Evolutionary conservation across 2,329 filamentous ascomycete species (phyloP).

Genomic region (Periconia digitata): DNA sequence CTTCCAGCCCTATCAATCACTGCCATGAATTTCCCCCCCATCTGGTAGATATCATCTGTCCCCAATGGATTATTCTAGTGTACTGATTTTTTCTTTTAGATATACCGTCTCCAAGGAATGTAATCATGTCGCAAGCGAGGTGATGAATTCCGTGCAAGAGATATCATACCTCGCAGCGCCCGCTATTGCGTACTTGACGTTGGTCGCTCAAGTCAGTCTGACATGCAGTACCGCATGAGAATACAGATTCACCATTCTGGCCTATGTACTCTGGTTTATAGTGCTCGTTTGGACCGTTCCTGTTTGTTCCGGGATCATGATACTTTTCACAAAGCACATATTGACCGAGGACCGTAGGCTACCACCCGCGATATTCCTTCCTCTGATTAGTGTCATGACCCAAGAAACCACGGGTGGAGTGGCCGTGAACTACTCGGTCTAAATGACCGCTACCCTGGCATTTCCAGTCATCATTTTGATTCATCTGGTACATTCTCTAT

Average conservation of each 20-base stretch:
- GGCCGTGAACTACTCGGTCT: conserved; percentile 13
- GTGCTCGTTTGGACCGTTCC: conserved; percentile 21
- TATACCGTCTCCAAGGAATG: conserved; percentile 12
- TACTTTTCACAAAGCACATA: conserved; percentile 15
- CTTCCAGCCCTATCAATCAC: conserved; percentile 15
- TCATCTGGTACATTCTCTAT: conserved; percentile 17
- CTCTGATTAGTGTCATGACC: conserved; percentile 19
- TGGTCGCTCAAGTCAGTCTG: conserved; percentile 65
- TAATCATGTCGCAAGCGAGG: conserved; percentile 23
- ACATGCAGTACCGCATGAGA: conserved; percentile 64
- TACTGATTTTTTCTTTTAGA: conserved; percentile 2
- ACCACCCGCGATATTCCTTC: conserved; percentile 17
- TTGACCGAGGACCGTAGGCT: conserved; percentile 12
- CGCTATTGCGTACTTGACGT: conserved; percentile 60
- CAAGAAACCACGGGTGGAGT: conserved; percentile 18
- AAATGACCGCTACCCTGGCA: conserved; percentile 13
- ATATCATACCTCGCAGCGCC: conserved; percentile 63
- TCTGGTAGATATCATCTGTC: conserved; percentile 10
- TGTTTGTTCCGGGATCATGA: conserved; percentile 14
- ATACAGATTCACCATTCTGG: conserved; percentile 64
- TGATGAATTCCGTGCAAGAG: conserved; percentile 64
- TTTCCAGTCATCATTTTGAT: conserved; percentile 21
- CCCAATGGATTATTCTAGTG: background rate
- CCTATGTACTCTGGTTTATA: conserved; percentile 24
- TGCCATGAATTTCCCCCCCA: conserved; percentile 18